Evolutionary conservation across 1,284 basidiomycete genomes (phyloP), one percentile per base, ranked within the genome.

Genomic region (Papiliotrema terrestris): DNA sequence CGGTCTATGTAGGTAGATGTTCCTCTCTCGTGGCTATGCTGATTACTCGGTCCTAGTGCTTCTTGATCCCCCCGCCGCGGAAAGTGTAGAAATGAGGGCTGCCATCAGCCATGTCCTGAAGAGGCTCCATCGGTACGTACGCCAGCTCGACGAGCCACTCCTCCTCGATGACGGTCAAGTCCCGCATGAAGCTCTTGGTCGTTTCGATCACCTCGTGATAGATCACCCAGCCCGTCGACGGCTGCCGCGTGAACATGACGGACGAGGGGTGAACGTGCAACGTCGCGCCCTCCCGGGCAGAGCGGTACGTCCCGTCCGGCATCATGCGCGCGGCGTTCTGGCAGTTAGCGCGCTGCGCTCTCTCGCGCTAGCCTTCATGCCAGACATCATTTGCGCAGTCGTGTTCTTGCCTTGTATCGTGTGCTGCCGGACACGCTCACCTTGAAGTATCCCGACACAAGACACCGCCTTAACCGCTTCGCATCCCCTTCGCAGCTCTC

Each of bases 191-290:
- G 25, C 72, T 86, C 75, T 95, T 97, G 61, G 90, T 93, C 1
- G 95, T 97, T 74, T 97, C 92, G 64, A 95, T 85, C 75, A 98
- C 87, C 72, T 98, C 94, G 70, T 96, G 91, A 69, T 88, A 98
- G 22, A 98, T 81, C 6, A 98, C 90, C 90, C 91, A 98, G 11
- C 89, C 89, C 0, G 87, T 87, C 17, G 84, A 81, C 1, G 95
- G 89, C 65, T 89, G 91, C 38, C 96, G 81, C 2, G 92, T 96
- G 71, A 98, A 98, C 55, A 98, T 79, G 11, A 97, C 91, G 2
- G 93, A 97, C 13, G 86, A 91, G 0, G 95, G 96, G 72, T 98
- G 95, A 1, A 91, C 88, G 76, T 92, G 85, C 19, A 98, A 76
- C 19, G 84, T 79, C 91, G 85, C 86, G 60, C 88, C 85, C 52